These are phyloP conservation scores for Neofusicoccum ribis DNA, from an alignment of 2,329 filamentous ascomycete genomes.

Conservation along the genomic window DNA sequence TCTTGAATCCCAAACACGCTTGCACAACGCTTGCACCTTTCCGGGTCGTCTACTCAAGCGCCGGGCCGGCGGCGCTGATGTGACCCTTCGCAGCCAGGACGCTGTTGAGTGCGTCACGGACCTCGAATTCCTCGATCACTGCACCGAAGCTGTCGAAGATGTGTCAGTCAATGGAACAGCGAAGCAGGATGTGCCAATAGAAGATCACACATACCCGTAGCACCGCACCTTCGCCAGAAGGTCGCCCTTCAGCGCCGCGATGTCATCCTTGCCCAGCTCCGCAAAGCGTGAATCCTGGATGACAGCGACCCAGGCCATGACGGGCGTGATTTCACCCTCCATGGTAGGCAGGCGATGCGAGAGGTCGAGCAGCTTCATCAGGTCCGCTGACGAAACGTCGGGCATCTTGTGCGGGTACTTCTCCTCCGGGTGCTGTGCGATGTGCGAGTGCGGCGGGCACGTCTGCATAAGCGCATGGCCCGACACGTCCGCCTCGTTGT, in stretches of 20 bases:
- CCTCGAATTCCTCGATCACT: constrained; percentile 71
- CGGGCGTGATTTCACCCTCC: constrained; percentile 88
- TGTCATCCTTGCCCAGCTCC: constrained; percentile 67
- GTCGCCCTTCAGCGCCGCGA: constrained; percentile 70
- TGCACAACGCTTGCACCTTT: neutral
- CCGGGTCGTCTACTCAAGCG: neutral
- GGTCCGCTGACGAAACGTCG: constrained; percentile 67
- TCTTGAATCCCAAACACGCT: neutral
- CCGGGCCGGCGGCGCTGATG: constrained; percentile 8
- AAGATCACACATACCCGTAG: constrained; percentile 66
- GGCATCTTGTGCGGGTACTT: constrained; percentile 72
- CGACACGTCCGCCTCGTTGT: constrained; percentile 63
- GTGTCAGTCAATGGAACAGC: neutral
- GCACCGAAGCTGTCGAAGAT: constrained; percentile 58
- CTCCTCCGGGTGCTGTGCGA: constrained; percentile 56
- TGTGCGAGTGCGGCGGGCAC: constrained; percentile 72
- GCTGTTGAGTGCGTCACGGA: constrained; percentile 73
- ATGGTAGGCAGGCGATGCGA: constrained; percentile 75
- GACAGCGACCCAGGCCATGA: constrained; percentile 91
- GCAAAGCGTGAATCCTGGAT: constrained; percentile 61
- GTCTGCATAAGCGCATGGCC: constrained; percentile 94
- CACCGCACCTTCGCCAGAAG: constrained; percentile 81
- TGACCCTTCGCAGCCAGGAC: constrained; percentile 61
- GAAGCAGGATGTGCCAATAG: neutral
- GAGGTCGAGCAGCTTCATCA: constrained; percentile 79